Percentiles rank a stretch among this genome's conserved stretches.
Conservation (phyloP, 441 rosid species). For the Erodium texanum region DNA sequence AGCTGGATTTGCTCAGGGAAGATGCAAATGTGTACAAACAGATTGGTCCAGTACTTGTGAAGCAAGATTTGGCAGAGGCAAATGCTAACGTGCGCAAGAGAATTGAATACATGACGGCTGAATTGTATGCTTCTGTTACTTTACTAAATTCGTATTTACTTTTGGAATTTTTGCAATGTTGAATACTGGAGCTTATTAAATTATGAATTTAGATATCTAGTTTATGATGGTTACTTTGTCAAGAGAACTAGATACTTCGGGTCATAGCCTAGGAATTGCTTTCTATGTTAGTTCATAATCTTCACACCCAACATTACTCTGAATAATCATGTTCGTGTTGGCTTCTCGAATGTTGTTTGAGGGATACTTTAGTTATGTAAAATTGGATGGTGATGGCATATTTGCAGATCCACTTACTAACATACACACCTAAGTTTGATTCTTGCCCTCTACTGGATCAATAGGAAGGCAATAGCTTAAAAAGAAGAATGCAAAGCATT, state of each 20-base stretch:
- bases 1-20: slow-evolving; percentile 71
- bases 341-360: too few species aligned
- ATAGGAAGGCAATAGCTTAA: background rate
- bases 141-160: background rate
- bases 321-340: too few species aligned
- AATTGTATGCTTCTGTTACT: slow-evolving; percentile 42
- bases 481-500: background rate
- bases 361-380: too few species aligned
- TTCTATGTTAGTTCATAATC: background rate
- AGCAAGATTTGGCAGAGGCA: slow-evolving; percentile 93
- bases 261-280: too few species aligned
- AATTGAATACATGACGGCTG: slow-evolving; percentile 86
- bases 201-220: background rate
- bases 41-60: slow-evolving; percentile 91
- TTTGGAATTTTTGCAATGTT: background rate
- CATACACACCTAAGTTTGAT: background rate
- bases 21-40: slow-evolving; percentile 82
- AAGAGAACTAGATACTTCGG: background rate
- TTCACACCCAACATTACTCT: too few species aligned
- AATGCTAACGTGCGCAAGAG: slow-evolving; percentile 95
- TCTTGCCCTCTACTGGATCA: background rate
- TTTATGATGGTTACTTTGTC: background rate
- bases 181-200: background rate
- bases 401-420: background rate
- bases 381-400: background rate